Evolutionary conservation across 352 stramenopile species (phyloP).

Genomic region (Saprolegnia diclina): DNA sequence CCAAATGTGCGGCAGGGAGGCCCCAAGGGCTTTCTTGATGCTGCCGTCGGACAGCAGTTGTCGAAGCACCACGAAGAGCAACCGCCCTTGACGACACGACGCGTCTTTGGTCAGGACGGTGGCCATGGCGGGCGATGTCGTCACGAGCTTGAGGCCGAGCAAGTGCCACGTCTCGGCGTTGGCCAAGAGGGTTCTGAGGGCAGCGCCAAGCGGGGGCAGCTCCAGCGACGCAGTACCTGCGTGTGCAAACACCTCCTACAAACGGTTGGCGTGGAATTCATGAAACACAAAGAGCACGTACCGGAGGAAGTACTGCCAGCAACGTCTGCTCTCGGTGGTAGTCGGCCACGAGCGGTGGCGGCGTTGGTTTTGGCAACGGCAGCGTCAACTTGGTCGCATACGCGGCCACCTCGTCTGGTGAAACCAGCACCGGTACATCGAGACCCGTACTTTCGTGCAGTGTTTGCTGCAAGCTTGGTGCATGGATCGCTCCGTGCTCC

Average conservation of each 20-base stretch:
- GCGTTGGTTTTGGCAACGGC: neutral
- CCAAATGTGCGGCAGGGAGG: neutral
- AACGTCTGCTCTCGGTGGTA: slow-evolving; percentile 22
- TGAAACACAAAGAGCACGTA: neutral
- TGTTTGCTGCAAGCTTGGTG: neutral
- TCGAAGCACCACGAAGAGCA: slow-evolving; percentile 18
- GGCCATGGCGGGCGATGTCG: neutral
- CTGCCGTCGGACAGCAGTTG: slow-evolving; percentile 13
- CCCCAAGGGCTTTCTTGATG: slow-evolving; percentile 7
- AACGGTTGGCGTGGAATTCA: neutral
- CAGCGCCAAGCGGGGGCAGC: neutral
- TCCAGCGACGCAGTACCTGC: neutral
- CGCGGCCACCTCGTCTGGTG: neutral
- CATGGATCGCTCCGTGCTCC: too few relatives aligned
- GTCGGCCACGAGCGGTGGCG: slow-evolving; percentile 11
- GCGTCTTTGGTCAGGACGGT: neutral
- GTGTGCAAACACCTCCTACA: neutral
- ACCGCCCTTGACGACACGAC: neutral
- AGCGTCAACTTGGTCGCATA: neutral
- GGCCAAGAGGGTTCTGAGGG: neutral
- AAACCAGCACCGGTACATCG: neutral
- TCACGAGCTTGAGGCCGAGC: slow-evolving; percentile 16
- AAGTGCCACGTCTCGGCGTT: neutral
- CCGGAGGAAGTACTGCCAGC: neutral
- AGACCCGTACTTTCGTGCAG: neutral